These are phyloP conservation scores for Agroathelia rolfsii DNA, from an alignment of 1,284 basidiomycete genomes.

Conservation along the genomic window DNA sequence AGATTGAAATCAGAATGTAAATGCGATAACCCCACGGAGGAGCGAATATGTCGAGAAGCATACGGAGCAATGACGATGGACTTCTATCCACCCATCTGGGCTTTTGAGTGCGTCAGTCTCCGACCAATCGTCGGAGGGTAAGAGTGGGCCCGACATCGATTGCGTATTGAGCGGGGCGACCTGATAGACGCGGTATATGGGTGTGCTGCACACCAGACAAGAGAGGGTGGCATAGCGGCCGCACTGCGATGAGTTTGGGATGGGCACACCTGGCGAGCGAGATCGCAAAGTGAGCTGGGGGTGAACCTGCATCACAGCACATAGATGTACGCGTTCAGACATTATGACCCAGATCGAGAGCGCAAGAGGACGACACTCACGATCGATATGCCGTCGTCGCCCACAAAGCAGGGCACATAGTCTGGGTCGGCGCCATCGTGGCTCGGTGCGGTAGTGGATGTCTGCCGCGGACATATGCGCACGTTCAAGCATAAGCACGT, in stretches of 20 bases:
- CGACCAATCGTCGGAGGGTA: conserved; percentile 65
- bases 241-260: conserved; percentile 35
- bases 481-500: conserved; percentile 45
- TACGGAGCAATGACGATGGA: conserved; percentile 39
- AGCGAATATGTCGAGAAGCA: conserved; percentile 3
- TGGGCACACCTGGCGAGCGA: conserved; percentile 37
- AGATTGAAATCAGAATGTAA: conserved; percentile 4
- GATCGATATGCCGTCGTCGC: conserved; percentile 55
- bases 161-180: conserved; percentile 47
- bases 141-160: conserved; percentile 53
- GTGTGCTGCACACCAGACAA: conserved; percentile 57
- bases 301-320: conserved; percentile 36
- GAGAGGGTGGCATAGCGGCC: conserved; percentile 54
- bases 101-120: conserved; percentile 64
- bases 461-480: conserved; percentile 51
- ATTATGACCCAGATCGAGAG: conserved; percentile 8
- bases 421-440: conserved; percentile 27
- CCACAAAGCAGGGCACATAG: conserved; percentile 51
- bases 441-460: conserved; percentile 15
- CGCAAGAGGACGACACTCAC: conserved; percentile 29
- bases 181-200: conserved; percentile 63
- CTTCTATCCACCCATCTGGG: conserved; percentile 62
- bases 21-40: conserved; percentile 4
- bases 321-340: conserved; percentile 9
- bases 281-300: conserved; percentile 62